Evolutionary conservation across 495 filamentous ascomycete genomes (phyloP), one percentile per base, ranked within the genome.

Genomic region (Evernia prunastri): DNA sequence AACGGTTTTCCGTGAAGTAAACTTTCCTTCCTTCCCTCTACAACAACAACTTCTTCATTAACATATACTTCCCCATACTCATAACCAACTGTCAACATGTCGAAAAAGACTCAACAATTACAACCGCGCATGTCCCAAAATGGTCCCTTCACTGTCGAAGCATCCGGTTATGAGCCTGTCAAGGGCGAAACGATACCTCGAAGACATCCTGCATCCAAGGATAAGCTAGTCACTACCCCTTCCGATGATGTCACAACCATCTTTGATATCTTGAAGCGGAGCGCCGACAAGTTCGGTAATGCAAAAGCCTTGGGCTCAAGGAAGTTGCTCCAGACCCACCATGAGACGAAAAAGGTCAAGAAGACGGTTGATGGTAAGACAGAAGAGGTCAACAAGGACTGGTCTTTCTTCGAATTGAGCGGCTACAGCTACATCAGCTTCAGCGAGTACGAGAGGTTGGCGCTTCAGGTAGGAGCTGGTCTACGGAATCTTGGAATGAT

Each of bases 281-380:
- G 87, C 57, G 87, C 91, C 39, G 83, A 84, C 49, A 87, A 89
- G 73, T 96, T 85, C 76, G 94, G 94, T 70, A 96, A 96, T 73
- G 84, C 88, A 63, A 94, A 93, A 77, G 88, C 88, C 63, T 78
- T 97, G 67, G 94, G 89, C 65, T 86, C 81, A 59, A 87, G 94
- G 63, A 85, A 85, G 72, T 79, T 97, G 61, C 78, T 98, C 74
- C 86, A 89, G 72, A 89, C 86, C 10, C 94, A 98, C 74, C 80
- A 87, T 61, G 94, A 98, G 79, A 89, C 86, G 67, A 97, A 96
- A 82, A 96, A 94, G 83, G 78, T 98, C 71, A 97, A 96, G 87
- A 98, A 96, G 82, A 81, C 92, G 64, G 82, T 97, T 23, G 91
- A 98, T 74, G 94, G 94, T 49, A 83, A 89, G 69, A 90, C 96